Conservation (phyloP, 2,329 filamentous ascomycete genomes). For the Colletotrichum eremochloae region DNA sequence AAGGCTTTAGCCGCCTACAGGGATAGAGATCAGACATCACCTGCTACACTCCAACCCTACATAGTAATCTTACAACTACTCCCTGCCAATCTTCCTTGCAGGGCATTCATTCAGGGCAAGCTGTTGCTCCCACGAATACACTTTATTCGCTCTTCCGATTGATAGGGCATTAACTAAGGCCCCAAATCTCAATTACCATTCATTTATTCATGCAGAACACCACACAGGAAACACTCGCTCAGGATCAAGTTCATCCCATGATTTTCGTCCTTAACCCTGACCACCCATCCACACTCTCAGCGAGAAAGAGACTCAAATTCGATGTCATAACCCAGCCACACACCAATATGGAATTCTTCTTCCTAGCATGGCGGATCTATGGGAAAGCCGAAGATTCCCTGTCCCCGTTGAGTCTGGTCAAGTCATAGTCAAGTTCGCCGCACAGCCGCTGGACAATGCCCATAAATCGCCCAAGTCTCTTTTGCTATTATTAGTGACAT, state of each 20-base stretch:
- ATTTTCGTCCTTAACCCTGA: background rate
- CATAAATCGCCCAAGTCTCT: conserved; percentile 6
- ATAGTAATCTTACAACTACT: background rate
- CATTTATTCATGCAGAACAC: background rate
- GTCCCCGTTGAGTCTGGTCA: conserved; percentile 20
- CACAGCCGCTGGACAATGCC: conserved; percentile 23
- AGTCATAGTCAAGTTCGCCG: background rate
- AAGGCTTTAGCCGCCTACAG: conserved; percentile 17
- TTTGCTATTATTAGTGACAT: conserved; percentile 29
- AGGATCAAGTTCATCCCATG: conserved; percentile 13
- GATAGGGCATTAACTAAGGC: background rate
- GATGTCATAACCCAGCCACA: conserved; percentile 33
- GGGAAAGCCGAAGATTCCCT: conserved; percentile 13
- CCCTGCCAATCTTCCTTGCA: conserved; percentile 18
- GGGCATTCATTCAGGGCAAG: conserved; percentile 6
- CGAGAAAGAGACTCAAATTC: conserved; percentile 21
- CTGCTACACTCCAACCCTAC: background rate
- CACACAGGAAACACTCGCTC: background rate
- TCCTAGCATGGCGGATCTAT: conserved; percentile 33
- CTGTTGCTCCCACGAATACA: background rate
- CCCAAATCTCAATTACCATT: background rate
- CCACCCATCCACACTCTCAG: conserved; percentile 17
- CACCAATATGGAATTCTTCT: conserved; percentile 20
- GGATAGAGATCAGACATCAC: conserved; percentile 23
- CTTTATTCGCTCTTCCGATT: background rate